A percentile compares a stretch with the other conserved stretches of the same genome.
Evolutionary conservation across 768 basidiomycete genomes (phyloP).

Genomic region (Mycena epipterygia): DNA sequence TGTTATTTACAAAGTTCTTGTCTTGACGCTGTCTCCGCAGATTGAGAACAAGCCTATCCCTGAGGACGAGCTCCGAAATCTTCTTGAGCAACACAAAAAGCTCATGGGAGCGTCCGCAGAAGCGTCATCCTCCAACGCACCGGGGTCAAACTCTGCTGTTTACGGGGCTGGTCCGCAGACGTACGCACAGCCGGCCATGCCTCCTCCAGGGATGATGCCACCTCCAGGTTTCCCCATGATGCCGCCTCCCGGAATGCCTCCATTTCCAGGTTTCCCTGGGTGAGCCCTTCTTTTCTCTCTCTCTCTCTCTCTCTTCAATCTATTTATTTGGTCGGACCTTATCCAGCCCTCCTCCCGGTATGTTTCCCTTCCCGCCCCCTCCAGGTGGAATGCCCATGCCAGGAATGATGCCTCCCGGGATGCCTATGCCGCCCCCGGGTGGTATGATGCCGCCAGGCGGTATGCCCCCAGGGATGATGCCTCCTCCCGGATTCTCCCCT

Average conservation of each 20-base stretch:
- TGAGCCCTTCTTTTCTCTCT: neutral
- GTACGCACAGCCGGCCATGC: slow-evolving; percentile 67
- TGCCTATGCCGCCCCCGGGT: slow-evolving; percentile 50
- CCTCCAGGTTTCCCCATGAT: slow-evolving; percentile 34
- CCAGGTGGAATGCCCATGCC: slow-evolving; percentile 59
- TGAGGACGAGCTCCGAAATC: slow-evolving; percentile 87
- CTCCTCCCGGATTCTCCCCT: slow-evolving; percentile 53
- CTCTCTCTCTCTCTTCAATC: neutral
- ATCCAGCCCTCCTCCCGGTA: slow-evolving; percentile 36
- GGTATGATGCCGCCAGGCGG: slow-evolving; percentile 59
- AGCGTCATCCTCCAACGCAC: slow-evolving; percentile 53
- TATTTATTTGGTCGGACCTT: neutral
- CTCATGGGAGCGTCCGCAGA: slow-evolving; percentile 81
- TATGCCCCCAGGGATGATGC: slow-evolving; percentile 44
- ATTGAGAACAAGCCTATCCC: slow-evolving; percentile 82
- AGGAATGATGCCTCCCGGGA: slow-evolving; percentile 62
- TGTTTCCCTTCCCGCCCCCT: slow-evolving; percentile 69
- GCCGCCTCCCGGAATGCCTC: slow-evolving; percentile 50
- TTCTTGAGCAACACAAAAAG: slow-evolving; percentile 91
- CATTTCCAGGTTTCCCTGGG: slow-evolving; percentile 36
- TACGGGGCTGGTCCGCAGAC: slow-evolving; percentile 83
- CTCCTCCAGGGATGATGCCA: slow-evolving; percentile 42
- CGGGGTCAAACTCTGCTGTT: slow-evolving; percentile 59
- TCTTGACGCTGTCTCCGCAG: slow-evolving; percentile 10
- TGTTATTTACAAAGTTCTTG: neutral